Conservation (phyloP, 2,329 filamentous ascomycete species). For the Juglanconis sp. region DNA sequence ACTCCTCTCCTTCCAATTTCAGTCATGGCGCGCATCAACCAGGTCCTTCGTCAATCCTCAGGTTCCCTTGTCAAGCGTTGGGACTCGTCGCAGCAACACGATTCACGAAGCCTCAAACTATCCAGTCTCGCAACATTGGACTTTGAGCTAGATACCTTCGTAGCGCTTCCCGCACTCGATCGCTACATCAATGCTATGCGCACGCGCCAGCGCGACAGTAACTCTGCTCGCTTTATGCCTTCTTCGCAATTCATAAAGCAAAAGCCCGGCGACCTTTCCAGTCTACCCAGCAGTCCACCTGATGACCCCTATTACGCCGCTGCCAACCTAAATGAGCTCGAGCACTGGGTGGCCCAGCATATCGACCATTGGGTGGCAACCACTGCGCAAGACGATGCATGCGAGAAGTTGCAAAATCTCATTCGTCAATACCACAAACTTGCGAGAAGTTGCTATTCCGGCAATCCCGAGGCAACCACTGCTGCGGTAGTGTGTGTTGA, state of each 20-base stretch:
- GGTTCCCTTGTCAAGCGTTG: background rate
- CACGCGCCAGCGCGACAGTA: background rate
- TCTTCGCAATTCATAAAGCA: background rate
- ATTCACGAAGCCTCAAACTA: constrained; percentile 5
- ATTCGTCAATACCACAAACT: constrained; percentile 32
- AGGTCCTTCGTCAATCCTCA: background rate
- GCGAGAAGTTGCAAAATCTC: constrained; percentile 25
- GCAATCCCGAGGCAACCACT: constrained; percentile 45
- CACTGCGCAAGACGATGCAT: constrained; percentile 23
- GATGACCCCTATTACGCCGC: constrained; percentile 4
- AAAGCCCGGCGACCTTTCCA: background rate
- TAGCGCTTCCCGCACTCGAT: constrained; percentile 14
- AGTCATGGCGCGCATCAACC: background rate
- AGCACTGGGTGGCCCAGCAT: constrained; percentile 44
- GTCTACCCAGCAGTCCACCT: constrained; percentile 7
- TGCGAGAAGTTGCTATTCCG: constrained; percentile 31
- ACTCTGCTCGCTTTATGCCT: background rate
- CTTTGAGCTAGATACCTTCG: constrained; percentile 20
- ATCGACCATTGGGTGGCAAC: constrained; percentile 37
- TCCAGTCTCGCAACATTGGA: constrained; percentile 14
- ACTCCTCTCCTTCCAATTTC: background rate
- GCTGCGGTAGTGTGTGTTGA: constrained; percentile 44
- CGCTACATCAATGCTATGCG: constrained; percentile 1
- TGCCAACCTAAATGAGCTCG: constrained; percentile 37
- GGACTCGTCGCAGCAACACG: background rate